Conservation (phyloP, 73 alveolate genomes). For the Blepharisma stoltei region DNA sequence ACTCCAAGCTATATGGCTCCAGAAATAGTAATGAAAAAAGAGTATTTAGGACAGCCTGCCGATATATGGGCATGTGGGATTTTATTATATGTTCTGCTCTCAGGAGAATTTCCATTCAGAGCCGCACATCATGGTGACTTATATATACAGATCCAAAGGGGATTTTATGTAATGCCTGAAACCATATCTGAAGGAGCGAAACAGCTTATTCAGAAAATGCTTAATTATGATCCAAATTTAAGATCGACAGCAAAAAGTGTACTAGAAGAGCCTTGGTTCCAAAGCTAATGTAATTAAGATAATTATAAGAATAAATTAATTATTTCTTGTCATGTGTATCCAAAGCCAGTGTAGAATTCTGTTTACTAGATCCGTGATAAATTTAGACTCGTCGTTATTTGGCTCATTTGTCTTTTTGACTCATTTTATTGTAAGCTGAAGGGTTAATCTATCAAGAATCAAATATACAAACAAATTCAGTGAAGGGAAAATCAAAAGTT, state of each 20-base stretch:
- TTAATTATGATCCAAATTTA: conserved; percentile 40
- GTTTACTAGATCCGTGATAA: too few species aligned
- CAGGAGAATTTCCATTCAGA: conserved; percentile 80
- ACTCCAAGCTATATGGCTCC: conserved; percentile 90
- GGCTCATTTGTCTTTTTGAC: too few species aligned
- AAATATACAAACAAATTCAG: too few species aligned
- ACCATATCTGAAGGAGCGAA: conserved; percentile 37
- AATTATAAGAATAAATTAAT: too few species aligned
- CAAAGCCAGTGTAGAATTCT: too few species aligned
- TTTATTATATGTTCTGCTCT: conserved; percentile 55
- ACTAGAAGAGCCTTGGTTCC: conserved; percentile 41
- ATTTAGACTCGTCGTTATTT: too few species aligned
- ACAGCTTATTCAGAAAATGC: conserved; percentile 32
- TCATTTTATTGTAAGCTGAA: too few species aligned
- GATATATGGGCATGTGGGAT: conserved; percentile 87
- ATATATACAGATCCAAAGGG: conserved; percentile 38
- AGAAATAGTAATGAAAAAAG: conserved; percentile 68
- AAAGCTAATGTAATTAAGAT: conserved; percentile 44
- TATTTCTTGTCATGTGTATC: too few species aligned
- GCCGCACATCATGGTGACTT: conserved; percentile 50
- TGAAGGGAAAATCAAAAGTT: too few species aligned
- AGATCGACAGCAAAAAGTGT: conserved; percentile 46
- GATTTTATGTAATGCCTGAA: conserved; percentile 47
- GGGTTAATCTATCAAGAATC: too few species aligned
- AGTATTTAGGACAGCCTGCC: conserved; percentile 68